A percentile compares a stretch with the other conserved stretches of the same genome.
Evolutionary conservation across 169 alveolate genomes (phyloP).

Genomic region (Theileria luwenshuni): DNA sequence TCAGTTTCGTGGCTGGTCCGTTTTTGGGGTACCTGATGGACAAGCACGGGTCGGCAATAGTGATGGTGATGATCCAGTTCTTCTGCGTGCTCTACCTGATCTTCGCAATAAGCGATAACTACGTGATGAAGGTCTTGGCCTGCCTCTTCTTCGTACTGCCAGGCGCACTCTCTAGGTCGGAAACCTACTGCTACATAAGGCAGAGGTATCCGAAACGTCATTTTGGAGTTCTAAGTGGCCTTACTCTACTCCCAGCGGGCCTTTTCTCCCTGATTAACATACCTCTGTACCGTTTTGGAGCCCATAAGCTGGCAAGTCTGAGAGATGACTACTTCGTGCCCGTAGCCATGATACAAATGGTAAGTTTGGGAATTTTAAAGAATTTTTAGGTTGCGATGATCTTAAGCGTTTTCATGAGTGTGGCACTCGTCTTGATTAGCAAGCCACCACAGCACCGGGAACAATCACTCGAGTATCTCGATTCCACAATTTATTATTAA

Average conservation of each 20-base stretch:
- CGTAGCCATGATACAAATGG: too few relatives aligned
- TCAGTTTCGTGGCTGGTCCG: constrained; percentile 49
- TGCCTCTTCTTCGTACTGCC: constrained; percentile 45
- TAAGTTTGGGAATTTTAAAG: too few relatives aligned
- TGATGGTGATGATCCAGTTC: constrained; percentile 42
- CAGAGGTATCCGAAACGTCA: constrained; percentile 37
- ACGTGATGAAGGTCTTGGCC: constrained; percentile 46
- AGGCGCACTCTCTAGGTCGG: constrained; percentile 41
- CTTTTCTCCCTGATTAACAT: constrained; percentile 20
- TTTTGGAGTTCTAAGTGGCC: constrained; percentile 39
- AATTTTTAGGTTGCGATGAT: too few relatives aligned
- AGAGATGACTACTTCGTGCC: too few relatives aligned
- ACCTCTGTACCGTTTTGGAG: constrained; percentile 48
- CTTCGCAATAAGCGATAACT: constrained; percentile 33
- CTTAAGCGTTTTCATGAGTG: too few relatives aligned
- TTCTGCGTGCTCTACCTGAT: constrained; percentile 29
- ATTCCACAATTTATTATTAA: too few relatives aligned
- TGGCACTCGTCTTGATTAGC: too few relatives aligned
- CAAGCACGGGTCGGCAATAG: constrained; percentile 45
- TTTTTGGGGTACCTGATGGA: constrained; percentile 45
- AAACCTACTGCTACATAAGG: constrained; percentile 42
- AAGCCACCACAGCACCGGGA: too few relatives aligned
- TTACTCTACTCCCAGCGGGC: constrained; percentile 39
- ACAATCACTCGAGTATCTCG: too few relatives aligned
- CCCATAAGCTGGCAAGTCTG: too few relatives aligned